Evolutionary conservation across 129 eudicot genomes (phyloP).

Genomic region (Glebionis coronaria): DNA sequence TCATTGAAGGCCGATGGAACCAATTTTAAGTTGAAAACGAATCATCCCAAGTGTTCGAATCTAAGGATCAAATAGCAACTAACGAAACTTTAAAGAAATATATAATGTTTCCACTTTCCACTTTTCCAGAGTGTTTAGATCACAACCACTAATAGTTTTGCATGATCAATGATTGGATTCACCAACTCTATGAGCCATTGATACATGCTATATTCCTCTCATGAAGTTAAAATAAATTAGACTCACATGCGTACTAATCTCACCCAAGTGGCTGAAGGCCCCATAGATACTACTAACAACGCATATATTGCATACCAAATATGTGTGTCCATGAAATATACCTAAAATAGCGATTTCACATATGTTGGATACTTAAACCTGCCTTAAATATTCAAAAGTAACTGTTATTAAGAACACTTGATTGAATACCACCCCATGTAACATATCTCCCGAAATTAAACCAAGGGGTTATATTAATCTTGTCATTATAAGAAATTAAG

Average conservation of each 20-base stretch:
- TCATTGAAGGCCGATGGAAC: conserved; percentile 84
- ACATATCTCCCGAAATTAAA: no score
- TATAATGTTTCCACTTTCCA: conserved; percentile 19
- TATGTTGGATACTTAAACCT: no score
- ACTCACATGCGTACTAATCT: conserved; percentile 55
- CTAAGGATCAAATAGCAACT: conserved; percentile 32
- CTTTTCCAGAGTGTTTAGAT: neutral
- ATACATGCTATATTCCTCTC: conserved; percentile 5
- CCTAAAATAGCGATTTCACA: no score
- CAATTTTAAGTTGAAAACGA: conserved; percentile 86
- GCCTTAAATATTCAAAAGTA: conserved; percentile 11
- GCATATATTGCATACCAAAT: conserved; percentile 97
- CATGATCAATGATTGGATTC: conserved; percentile 2
- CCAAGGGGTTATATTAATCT: no score
- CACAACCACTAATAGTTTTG: neutral
- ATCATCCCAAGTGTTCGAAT: conserved; percentile 99
- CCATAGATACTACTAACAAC: conserved; percentile 90
- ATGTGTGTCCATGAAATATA: no score
- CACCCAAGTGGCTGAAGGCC: conserved; percentile 99
- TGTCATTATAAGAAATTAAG: no score
- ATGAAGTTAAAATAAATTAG: conserved; percentile 5
- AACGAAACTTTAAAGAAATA: conserved; percentile 10
- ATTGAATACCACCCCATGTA: no score
- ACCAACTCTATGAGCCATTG: neutral
- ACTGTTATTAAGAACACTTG: conserved; percentile 31